Conservation (phyloP, 495 filamentous ascomycete genomes). For the Extremus antarcticus region DNA sequence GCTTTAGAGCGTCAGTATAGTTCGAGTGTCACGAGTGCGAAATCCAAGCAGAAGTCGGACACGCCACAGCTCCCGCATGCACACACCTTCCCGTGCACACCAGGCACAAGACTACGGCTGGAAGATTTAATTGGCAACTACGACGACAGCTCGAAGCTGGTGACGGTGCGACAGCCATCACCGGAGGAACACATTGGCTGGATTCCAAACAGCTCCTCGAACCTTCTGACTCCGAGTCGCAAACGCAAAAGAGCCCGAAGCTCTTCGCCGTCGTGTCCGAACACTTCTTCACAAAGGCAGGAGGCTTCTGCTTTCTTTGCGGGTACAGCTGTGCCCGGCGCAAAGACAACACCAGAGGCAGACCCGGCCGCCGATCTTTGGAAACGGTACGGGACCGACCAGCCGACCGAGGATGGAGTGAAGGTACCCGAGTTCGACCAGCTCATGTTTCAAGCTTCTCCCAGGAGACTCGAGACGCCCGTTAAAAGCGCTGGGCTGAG, state of each 20-base stretch:
- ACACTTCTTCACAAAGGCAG: slow-evolving; percentile 56
- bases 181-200: slow-evolving; percentile 61
- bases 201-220: slow-evolving; percentile 42
- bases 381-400: slow-evolving; percentile 52
- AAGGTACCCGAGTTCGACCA: slow-evolving; percentile 24
- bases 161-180: background rate
- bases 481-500: slow-evolving; percentile 27
- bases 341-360: slow-evolving; percentile 58
- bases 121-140: slow-evolving; percentile 65
- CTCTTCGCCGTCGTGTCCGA: slow-evolving; percentile 49
- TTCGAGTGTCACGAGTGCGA: slow-evolving; percentile 21
- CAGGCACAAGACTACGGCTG: slow-evolving; percentile 61
- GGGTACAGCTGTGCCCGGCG: slow-evolving; percentile 41
- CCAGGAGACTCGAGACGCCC: slow-evolving; percentile 23
- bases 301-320: slow-evolving; percentile 34
- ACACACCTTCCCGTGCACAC: slow-evolving; percentile 49
- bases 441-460: slow-evolving; percentile 29
- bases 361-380: slow-evolving; percentile 82
- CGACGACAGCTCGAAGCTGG: slow-evolving; percentile 44
- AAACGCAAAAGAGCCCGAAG: slow-evolving; percentile 64
- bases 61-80: slow-evolving; percentile 31
- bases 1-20: slow-evolving; percentile 14
- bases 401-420: slow-evolving; percentile 16
- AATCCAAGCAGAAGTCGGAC: slow-evolving; percentile 16
- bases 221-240: slow-evolving; percentile 40